Conservation (phyloP, 306 rosid species). For the Trifolium dubium region DNA sequence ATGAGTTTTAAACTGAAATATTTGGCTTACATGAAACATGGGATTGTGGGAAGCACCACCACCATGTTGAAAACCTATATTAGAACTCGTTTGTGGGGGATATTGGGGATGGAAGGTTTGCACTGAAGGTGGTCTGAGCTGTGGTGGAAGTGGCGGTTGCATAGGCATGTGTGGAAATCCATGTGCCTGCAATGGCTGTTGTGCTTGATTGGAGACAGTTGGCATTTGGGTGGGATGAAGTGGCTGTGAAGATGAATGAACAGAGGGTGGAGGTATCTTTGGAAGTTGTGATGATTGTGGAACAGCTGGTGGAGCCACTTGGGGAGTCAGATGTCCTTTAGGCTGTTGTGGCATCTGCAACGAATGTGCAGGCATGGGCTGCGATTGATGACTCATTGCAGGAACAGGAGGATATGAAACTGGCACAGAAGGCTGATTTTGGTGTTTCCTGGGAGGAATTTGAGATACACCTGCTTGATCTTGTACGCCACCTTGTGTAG, state of each 20-base stretch:
- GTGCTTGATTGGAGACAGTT: constrained; percentile 63
- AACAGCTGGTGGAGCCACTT: constrained; percentile 54
- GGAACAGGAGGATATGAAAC: constrained; percentile 68
- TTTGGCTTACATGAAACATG: constrained; percentile 82
- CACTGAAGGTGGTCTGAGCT: constrained; percentile 68
- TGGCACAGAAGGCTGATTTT: constrained; percentile 61
- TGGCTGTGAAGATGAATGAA: constrained; percentile 74
- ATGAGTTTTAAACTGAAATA: constrained; percentile 39
- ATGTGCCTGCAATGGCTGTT: constrained; percentile 68
- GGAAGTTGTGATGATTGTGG: constrained; percentile 78
- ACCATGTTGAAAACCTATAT: constrained; percentile 71
- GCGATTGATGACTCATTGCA: constrained; percentile 66
- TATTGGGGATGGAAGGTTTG: constrained; percentile 75
- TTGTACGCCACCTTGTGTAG: constrained; percentile 59
- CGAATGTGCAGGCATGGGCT: constrained; percentile 63
- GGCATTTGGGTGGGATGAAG: constrained; percentile 74
- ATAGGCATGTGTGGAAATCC: constrained; percentile 73
- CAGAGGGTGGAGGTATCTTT: constrained; percentile 61
- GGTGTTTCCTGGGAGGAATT: constrained; percentile 67
- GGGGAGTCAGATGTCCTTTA: constrained; percentile 71
- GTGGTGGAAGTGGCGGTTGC: constrained; percentile 82
- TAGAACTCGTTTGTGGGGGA: constrained; percentile 71
- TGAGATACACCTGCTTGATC: constrained; percentile 74
- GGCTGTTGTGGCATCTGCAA: constrained; percentile 70
- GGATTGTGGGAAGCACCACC: constrained; percentile 75